phyloP scores from a whole-genome alignment of 805 yeast species.

The Saturnispora sanitii region DNA sequence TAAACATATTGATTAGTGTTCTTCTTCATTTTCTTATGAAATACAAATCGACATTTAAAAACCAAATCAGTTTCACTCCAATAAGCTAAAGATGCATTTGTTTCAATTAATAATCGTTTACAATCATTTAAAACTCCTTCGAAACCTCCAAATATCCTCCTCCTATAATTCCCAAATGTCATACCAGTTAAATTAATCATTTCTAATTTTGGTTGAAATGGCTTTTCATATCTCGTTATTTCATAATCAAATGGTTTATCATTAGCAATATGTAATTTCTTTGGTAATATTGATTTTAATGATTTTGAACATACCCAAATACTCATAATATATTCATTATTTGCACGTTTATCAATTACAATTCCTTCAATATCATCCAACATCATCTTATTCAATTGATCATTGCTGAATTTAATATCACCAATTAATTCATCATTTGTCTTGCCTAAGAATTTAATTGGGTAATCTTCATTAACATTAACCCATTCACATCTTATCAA shows the following conservation, averaged over 20 bases:
- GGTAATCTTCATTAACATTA: background rate
- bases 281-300: background rate
- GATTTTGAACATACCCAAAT: constrained; percentile 48
- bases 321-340: constrained; percentile 30
- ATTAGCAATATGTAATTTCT: background rate
- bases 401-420: background rate
- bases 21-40: constrained; percentile 13
- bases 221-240: constrained; percentile 8
- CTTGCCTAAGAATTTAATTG: background rate
- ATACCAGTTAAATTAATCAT: constrained; percentile 1
- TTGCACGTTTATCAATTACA: constrained; percentile 43
- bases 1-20: background rate
- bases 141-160: constrained; percentile 1
- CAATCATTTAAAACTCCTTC: background rate
- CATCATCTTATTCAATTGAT: constrained; percentile 17
- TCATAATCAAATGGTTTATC: constrained; percentile 8
- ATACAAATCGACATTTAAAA: constrained; percentile 3
- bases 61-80: constrained; percentile 4
- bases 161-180: constrained; percentile 3
- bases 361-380: constrained; percentile 48
- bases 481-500: constrained; percentile 30
- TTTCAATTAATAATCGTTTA: background rate
- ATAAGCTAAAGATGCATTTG: background rate
- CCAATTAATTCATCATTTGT: constrained; percentile 11
- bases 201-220: background rate